These are phyloP conservation scores for Cladosporium sp. DNA, from an alignment of 2,329 filamentous ascomycete species.

Conservation along the genomic window DNA sequence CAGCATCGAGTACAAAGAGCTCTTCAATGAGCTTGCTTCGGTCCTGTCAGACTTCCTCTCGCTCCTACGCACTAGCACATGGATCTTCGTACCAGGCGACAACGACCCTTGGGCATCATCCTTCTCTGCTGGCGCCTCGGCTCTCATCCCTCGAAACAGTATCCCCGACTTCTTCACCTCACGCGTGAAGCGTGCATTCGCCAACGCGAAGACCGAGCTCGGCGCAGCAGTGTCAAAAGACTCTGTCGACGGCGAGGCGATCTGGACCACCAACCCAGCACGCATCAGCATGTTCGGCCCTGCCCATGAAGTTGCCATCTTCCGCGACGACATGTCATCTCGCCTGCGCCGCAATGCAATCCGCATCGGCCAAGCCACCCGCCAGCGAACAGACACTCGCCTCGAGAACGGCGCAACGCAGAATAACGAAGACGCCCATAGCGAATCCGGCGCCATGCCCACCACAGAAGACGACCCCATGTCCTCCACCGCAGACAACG, in stretches of 20 bases:
- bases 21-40: conserved; percentile 83
- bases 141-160: conserved; percentile 66
- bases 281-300: conserved; percentile 83
- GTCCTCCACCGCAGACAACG: background rate
- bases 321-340: conserved; percentile 81
- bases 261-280: conserved; percentile 88
- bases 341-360: conserved; percentile 77
- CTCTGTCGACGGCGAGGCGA: conserved; percentile 65
- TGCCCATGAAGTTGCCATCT: conserved; percentile 80
- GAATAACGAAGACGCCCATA: conserved; percentile 25
- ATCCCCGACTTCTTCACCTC: conserved; percentile 91
- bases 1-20: conserved; percentile 95
- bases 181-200: conserved; percentile 77
- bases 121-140: conserved; percentile 73
- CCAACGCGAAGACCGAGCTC: conserved; percentile 70
- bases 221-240: conserved; percentile 51
- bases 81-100: conserved; percentile 92
- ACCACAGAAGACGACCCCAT: conserved; percentile 20
- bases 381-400: conserved; percentile 37
- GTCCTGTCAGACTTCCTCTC: conserved; percentile 80
- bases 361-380: conserved; percentile 58
- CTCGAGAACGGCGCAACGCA: background rate
- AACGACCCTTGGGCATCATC: conserved; percentile 96
- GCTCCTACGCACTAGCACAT: conserved; percentile 75
- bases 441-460: conserved; percentile 33